phyloP scores from a whole-genome alignment of 371 early-diverging fungal species.

The Syncephalastrum monosporum region DNA sequence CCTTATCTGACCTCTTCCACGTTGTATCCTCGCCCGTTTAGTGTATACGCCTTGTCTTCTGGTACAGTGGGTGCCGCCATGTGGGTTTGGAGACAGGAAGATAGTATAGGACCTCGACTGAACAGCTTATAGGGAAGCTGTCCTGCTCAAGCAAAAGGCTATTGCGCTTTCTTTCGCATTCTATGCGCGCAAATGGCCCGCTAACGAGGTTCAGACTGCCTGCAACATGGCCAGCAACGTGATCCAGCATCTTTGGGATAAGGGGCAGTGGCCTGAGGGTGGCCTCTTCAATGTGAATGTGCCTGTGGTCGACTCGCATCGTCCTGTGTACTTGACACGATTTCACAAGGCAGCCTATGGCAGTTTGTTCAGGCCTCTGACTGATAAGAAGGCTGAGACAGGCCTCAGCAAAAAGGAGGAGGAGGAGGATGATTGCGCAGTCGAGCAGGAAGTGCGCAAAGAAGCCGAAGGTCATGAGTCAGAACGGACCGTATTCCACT shows the following conservation, averaged over 20 bases:
- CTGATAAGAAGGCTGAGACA: neutral
- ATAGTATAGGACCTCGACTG: neutral
- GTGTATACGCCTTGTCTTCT: slow-evolving; percentile 41
- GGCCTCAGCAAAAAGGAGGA: too few species aligned
- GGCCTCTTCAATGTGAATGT: slow-evolving; percentile 44
- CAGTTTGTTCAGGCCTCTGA: slow-evolving; percentile 26
- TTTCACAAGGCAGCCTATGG: slow-evolving; percentile 32
- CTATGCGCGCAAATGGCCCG: slow-evolving; percentile 21
- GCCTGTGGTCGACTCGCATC: slow-evolving; percentile 29
- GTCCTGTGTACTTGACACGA: slow-evolving; percentile 37
- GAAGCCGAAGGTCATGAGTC: slow-evolving; percentile 19
- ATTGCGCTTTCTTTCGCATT: slow-evolving; percentile 47
- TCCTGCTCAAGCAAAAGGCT: slow-evolving; percentile 32
- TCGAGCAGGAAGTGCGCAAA: slow-evolving; percentile 20
- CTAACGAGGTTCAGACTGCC: slow-evolving; percentile 23
- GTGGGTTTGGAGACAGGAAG: slow-evolving; percentile 15
- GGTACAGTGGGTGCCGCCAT: slow-evolving; percentile 48
- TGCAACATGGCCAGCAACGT: slow-evolving; percentile 37
- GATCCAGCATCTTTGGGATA: slow-evolving; percentile 26
- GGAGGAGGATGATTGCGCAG: slow-evolving; percentile 2
- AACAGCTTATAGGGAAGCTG: slow-evolving; percentile 26
- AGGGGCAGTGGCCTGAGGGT: slow-evolving; percentile 34
- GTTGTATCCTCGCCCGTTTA: slow-evolving; percentile 1
- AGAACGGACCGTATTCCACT: slow-evolving; percentile 18
- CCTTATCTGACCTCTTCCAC: neutral